Evolutionary conservation across 257 asterid genomes (phyloP).

Genomic region (Nicotiana benthamiana): DNA sequence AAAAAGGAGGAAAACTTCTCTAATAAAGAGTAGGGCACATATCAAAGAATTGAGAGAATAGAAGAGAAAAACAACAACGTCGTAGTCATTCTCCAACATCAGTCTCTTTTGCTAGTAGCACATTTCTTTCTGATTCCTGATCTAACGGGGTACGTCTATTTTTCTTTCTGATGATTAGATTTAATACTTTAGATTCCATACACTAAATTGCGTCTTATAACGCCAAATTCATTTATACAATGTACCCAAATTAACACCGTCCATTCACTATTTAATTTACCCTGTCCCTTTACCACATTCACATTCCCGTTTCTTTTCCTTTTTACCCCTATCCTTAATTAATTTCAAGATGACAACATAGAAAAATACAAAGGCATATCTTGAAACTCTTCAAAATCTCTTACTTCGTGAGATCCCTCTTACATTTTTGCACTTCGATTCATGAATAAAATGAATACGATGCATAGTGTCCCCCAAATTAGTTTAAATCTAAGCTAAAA

Average conservation of each 20-base stretch:
- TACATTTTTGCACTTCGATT: background rate
- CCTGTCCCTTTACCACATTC: background rate
- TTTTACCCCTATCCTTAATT: background rate
- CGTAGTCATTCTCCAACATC: background rate
- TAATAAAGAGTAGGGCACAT: too few relatives aligned
- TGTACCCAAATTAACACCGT: background rate
- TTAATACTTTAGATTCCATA: background rate
- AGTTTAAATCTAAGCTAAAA: background rate
- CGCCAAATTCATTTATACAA: background rate
- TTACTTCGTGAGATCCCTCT: background rate
- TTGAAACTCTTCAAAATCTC: background rate
- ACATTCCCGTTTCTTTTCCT: background rate
- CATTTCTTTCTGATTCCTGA: background rate
- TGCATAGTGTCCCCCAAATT: background rate
- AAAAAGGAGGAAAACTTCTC: too few relatives aligned
- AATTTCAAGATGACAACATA: background rate
- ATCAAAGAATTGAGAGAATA: too few relatives aligned
- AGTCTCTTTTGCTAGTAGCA: background rate
- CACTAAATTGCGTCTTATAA: too few relatives aligned
- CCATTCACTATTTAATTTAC: background rate
- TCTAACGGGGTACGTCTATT: background rate
- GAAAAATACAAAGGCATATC: background rate
- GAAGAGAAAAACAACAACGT: too few relatives aligned
- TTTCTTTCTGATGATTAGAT: background rate
- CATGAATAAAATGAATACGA: background rate